A percentile compares a stretch with the other conserved stretches of the same genome.
Conservation (phyloP, 2,329 filamentous ascomycete genomes). For the Byssothecium circinans region DNA sequence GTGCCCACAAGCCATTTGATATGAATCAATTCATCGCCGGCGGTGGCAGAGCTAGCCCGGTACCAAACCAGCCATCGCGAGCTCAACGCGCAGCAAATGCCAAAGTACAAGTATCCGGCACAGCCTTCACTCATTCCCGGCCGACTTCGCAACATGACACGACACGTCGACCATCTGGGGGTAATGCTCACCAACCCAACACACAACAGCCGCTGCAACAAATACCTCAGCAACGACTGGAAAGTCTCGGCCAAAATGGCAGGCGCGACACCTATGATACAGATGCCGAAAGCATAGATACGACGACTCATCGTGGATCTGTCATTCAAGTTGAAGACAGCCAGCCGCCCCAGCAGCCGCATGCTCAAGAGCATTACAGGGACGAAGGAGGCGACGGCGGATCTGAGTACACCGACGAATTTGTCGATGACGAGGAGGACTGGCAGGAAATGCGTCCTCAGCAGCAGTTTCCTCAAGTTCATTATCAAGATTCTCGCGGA, state of each 20-base stretch:
- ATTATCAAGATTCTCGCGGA: constrained; percentile 3
- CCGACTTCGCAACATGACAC: constrained; percentile 6
- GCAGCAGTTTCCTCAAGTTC: constrained; percentile 1
- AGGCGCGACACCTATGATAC: constrained; percentile 38
- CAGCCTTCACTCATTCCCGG: constrained; percentile 13
- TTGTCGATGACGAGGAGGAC: constrained; percentile 9
- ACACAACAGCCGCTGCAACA: constrained; percentile 16
- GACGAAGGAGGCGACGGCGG: constrained; percentile 9
- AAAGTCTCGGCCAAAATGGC: constrained; percentile 14
- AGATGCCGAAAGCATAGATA: constrained; percentile 43
- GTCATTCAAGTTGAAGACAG: constrained; percentile 20
- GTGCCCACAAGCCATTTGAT: neutral
- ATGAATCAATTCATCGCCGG: constrained; percentile 26
- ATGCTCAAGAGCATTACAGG: constrained; percentile 7
- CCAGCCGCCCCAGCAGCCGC: constrained; percentile 11
- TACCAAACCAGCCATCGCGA: constrained; percentile 14
- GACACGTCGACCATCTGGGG: constrained; percentile 2
- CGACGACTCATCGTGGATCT: constrained; percentile 29
- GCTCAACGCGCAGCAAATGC: constrained; percentile 24
- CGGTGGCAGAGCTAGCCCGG: constrained; percentile 20
- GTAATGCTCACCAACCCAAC: neutral
- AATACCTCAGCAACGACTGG: constrained; percentile 12
- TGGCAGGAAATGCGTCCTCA: neutral
- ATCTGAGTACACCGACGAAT: constrained; percentile 12
- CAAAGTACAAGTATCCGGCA: constrained; percentile 19